Conservation (phyloP, 148 eudicot genomes). For the Fagopyrum tataricum region DNA sequence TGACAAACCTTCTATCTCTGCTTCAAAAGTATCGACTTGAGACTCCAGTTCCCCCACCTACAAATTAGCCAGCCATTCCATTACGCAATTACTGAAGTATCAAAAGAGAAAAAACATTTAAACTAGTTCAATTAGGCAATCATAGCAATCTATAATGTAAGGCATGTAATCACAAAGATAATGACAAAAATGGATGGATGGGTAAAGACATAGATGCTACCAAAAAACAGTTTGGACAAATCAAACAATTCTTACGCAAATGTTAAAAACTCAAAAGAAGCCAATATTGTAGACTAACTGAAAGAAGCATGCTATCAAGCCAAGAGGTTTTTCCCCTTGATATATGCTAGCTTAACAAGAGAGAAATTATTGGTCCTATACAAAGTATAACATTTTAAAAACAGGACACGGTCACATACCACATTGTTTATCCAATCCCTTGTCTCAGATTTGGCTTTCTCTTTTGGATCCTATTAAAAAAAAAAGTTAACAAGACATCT, state of each 20-base stretch:
- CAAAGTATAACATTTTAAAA: background rate
- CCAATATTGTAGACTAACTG: too few species aligned
- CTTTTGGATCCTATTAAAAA: conserved; percentile 76
- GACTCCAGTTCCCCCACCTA: conserved; percentile 90
- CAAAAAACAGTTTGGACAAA: too few species aligned
- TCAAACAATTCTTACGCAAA: too few species aligned
- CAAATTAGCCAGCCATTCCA: conserved; percentile 10
- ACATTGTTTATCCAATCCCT: conserved; percentile 97
- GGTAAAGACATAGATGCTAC: too few species aligned
- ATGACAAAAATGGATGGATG: too few species aligned
- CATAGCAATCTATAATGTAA: too few species aligned
- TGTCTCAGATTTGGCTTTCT: conserved; percentile 97
- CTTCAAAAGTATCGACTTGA: conserved; percentile 97
- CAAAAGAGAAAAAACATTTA: background rate
- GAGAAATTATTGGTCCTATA: background rate
- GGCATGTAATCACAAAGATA: too few species aligned
- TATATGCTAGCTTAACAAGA: background rate
- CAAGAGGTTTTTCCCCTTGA: background rate
- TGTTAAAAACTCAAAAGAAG: too few species aligned
- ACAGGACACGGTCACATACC: conserved; percentile 37
- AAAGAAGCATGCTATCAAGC: background rate
- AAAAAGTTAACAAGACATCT: background rate
- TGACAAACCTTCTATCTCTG: conserved; percentile 91
- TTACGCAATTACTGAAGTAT: background rate
- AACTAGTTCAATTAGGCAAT: background rate